These are phyloP conservation scores for Trichoderma parareesei DNA, from an alignment of 495 filamentous ascomycete species.

Conservation along the genomic window DNA sequence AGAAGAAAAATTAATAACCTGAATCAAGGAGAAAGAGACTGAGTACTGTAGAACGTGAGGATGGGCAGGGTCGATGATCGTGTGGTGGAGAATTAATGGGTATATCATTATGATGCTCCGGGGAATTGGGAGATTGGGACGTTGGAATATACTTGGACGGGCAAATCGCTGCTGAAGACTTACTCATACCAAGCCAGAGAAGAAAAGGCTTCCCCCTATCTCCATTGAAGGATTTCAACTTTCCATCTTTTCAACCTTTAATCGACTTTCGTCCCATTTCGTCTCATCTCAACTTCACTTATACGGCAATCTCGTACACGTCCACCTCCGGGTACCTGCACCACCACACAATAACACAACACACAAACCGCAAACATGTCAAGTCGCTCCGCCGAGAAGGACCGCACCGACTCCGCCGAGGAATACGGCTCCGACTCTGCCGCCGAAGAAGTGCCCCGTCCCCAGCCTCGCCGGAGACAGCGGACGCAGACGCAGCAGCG, in stretches of 20 bases:
- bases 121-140: not conserved
- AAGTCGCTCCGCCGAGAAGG: slow-evolving; percentile 22
- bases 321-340: not conserved
- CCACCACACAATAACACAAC: slow-evolving; percentile 12
- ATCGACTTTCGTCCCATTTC: not conserved
- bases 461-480: slow-evolving; percentile 18
- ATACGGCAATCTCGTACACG: not conserved
- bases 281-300: not conserved
- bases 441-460: slow-evolving; percentile 18
- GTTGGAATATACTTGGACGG: slow-evolving; percentile 9
- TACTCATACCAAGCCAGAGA: slow-evolving; percentile 6
- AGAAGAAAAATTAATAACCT: not conserved
- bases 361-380: slow-evolving; percentile 22
- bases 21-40: not conserved
- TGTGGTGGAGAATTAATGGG: not conserved
- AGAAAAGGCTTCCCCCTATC: not conserved
- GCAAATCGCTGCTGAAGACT: slow-evolving; percentile 16
- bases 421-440: slow-evolving; percentile 35
- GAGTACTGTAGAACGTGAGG: not conserved
- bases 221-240: not conserved
- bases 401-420: slow-evolving; percentile 25
- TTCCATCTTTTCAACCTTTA: not conserved
- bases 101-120: slow-evolving; percentile 10
- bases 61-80: not conserved
- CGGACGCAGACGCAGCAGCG: slow-evolving; percentile 18